Evolutionary conservation across 139 green algal genomes (phyloP).

Genomic region (Pycnococcus provasolii): DNA sequence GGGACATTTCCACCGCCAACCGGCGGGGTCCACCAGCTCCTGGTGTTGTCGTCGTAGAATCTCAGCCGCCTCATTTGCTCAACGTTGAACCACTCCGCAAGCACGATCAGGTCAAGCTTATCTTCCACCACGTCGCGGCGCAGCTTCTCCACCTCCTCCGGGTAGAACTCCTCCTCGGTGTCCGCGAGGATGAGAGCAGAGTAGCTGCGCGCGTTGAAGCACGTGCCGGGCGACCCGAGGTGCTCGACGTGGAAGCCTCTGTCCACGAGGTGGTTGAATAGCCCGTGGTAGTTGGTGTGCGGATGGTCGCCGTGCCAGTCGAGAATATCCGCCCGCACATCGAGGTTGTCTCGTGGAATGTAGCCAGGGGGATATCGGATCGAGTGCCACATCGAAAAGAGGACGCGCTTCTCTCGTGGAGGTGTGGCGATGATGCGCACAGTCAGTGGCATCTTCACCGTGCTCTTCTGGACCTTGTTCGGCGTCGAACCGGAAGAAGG

Average conservation of each 20-base stretch:
- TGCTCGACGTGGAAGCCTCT: conserved; percentile 70
- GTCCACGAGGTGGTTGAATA: conserved; percentile 62
- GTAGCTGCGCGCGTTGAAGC: conserved; percentile 79
- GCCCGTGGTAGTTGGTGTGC: conserved; percentile 89
- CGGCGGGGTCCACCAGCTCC: conserved; percentile 39
- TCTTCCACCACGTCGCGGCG: conserved; percentile 46
- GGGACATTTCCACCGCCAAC: conserved; percentile 88
- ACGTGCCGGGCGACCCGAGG: conserved; percentile 76
- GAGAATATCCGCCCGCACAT: conserved; percentile 71
- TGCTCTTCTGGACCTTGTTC: conserved; percentile 9
- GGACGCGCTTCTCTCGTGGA: conserved; percentile 53
- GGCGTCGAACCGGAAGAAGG: conserved; percentile 33
- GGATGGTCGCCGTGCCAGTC: conserved; percentile 98
- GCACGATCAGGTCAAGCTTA: conserved; percentile 68
- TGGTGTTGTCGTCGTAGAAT: conserved; percentile 99
- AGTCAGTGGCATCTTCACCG: conserved; percentile 52
- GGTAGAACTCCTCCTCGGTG: conserved; percentile 82
- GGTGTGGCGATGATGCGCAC: conserved; percentile 35
- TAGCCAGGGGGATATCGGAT: conserved; percentile 93
- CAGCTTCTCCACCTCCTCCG: conserved; percentile 62
- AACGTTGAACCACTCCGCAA: conserved; percentile 93
- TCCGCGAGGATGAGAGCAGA: conserved; percentile 77
- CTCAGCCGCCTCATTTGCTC: conserved; percentile 64
- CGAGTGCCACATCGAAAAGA: conserved; percentile 94
- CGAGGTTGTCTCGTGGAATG: conserved; percentile 80